phyloP scores from a whole-genome alignment of 305 asterid species.

The Stenogyne calaminthoides region DNA sequence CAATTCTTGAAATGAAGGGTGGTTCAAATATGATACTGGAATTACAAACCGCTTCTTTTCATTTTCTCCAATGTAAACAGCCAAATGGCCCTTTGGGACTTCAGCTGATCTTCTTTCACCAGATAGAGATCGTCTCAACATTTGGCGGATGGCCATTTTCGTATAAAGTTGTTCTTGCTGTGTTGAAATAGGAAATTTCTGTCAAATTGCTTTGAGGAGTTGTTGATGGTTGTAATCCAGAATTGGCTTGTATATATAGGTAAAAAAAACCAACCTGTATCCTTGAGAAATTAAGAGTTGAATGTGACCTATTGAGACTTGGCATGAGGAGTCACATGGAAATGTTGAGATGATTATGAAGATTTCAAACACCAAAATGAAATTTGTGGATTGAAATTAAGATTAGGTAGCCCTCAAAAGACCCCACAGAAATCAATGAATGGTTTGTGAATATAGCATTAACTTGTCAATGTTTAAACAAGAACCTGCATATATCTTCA shows the following conservation, averaged over 20 bases:
- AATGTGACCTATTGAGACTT: background rate
- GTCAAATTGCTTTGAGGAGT: background rate
- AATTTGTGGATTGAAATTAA: background rate
- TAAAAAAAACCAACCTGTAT: background rate
- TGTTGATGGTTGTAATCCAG: constrained; percentile 20
- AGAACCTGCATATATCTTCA: too few relatives aligned
- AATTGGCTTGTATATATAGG: constrained; percentile 33
- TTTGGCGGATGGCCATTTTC: too few relatives aligned
- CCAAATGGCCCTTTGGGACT: too few relatives aligned
- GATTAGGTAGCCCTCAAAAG: background rate
- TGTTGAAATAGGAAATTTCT: background rate
- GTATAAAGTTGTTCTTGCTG: background rate
- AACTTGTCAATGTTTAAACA: background rate
- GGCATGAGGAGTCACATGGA: constrained; percentile 28
- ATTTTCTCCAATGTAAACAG: too few relatives aligned
- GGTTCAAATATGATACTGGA: too few relatives aligned
- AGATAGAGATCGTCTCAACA: too few relatives aligned
- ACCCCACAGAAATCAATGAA: background rate
- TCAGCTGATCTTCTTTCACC: too few relatives aligned
- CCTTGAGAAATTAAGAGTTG: background rate
- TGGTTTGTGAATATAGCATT: background rate
- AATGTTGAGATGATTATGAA: constrained; percentile 7
- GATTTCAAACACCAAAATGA: background rate
- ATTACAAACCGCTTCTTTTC: too few relatives aligned
- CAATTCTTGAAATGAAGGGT: too few relatives aligned